Base-by-base conservation (phyloP, 2,329 filamentous ascomycete genomes). In the Neofusicoccum cordaticola region DNA sequence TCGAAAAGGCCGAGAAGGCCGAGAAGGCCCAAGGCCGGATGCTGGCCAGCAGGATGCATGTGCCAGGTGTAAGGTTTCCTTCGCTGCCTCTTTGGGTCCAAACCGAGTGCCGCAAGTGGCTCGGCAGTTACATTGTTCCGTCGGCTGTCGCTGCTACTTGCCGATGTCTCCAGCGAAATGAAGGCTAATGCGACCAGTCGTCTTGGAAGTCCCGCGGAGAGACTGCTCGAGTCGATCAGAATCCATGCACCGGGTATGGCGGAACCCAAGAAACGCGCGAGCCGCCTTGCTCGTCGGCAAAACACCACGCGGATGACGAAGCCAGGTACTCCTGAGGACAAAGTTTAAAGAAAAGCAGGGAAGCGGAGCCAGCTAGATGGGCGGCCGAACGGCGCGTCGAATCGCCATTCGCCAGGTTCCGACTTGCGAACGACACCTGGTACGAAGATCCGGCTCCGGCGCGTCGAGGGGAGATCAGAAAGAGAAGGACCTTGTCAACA, bases 361-460 rank as follows among this genome's bases (percentile, higher is more conserved):
- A 35, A 35, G n/a, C 15, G 22, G 19, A 19, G n/a, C 53, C 22
- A 15, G 22, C 17, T 11, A 27, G 22, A 17, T 9, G 52, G n/a
- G 15, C 6, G 17, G 42, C 13, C 19, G 8, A 39, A 9, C 27
- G 27, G 27, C 19, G 41, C 22, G 9, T 45, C 22, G 39, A 22
- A 4, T 17, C 15, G 1, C 34, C 27, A 60, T 60, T 60, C 42
- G 56, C 11, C 56, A 37, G 41, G 56, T 48, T 35, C 35, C n/a
- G 56, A 9, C 31, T 44, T 9, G 22, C 22, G 47, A 19, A 12
- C 39, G 35, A 44, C 53, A 44, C 13, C 19, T 34, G 31, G 8
- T 11, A 37, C 42, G 56, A 47, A 37, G 56, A 60, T 47, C 56
- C 56, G 56, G 56, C 41, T 60, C 41, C 37, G 45, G 41, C n/a